Base-by-base conservation (phyloP, 768 basidiomycete species). In the Pholiota molesta region DNA sequence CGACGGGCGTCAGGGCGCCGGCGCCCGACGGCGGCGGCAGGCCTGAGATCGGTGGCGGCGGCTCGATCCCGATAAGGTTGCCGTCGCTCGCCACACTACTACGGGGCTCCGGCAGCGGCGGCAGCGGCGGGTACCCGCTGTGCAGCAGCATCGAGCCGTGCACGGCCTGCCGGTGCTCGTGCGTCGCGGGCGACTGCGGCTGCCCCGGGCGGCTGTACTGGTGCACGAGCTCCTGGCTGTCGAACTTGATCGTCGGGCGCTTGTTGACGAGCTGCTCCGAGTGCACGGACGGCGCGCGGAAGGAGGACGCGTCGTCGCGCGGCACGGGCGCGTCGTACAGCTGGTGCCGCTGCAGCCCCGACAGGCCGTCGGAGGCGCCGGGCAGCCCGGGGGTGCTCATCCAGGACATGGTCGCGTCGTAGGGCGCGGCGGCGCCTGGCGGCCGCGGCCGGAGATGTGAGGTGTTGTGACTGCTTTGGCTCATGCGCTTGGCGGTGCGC, bases 311-410 rank as follows among this genome's bases (percentile, higher is more conserved):
- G 62, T 81, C 76, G 63, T 74, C 63, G 28, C 69, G 58, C 40
- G 91, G 90, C 70, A 97, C 84, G 2, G 96, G 96, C 11, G 89
- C 85, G 71, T 98, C 96, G 71, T 94, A 95, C 6, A 98, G 81
- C 66, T 95, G 90, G 70, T 94, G 94, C 21, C 95, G 81, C 65
- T 86, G 83, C 67, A 96, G 69, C 35, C 86, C 86, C 7, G 76
- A 73, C 57, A 85, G 60, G n/a, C 60, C 54, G 4, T 51, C 39
- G 40, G 26, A 19, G 13, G 57, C 57, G 59, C 59, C 16, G 28
- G 59, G 62, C n/a, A 62, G 31, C 29, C 63, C 66, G 19, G 62
- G 59, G 21, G 60, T 47, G 44, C 66, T 69, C 64, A 72, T 65
- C 70, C 70, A 69, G 4, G 71, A 72, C n/a, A 65, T 37, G 17